Evolutionary conservation across 2,329 filamentous ascomycete genomes (phyloP).

Genomic region (Fusarium sp.): DNA sequence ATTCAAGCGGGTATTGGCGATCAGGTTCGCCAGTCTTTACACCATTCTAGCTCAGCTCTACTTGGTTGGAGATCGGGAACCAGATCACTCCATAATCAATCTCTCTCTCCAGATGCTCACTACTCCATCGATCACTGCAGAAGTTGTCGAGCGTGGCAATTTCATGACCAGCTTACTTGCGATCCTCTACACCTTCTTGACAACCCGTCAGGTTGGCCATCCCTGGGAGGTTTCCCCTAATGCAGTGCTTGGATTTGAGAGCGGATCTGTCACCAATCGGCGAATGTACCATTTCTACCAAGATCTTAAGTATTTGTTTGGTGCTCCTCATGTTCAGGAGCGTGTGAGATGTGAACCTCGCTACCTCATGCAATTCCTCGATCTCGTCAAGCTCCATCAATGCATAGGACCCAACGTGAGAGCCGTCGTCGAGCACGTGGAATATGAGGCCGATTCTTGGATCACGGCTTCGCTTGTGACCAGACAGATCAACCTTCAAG

Average conservation of each 20-base stretch:
- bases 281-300: constrained; percentile 98
- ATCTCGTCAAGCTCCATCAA: constrained; percentile 95
- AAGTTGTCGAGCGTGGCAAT: constrained; percentile 94
- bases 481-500: constrained; percentile 92
- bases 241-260: constrained; percentile 91
- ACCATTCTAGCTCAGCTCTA: constrained; percentile 94
- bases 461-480: constrained; percentile 96
- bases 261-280: constrained; percentile 92
- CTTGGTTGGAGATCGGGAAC: constrained; percentile 93
- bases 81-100: constrained; percentile 98
- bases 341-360: constrained; percentile 83
- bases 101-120: constrained; percentile 96
- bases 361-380: constrained; percentile 93
- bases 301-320: constrained; percentile 90
- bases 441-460: constrained; percentile 98
- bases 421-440: constrained; percentile 93
- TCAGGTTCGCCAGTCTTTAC: constrained; percentile 95
- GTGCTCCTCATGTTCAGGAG: constrained; percentile 87
- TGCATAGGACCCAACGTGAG: constrained; percentile 94
- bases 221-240: constrained; percentile 88
- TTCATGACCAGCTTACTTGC: constrained; percentile 96
- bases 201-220: constrained; percentile 93
- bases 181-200: constrained; percentile 97
- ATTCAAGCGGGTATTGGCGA: constrained; percentile 92
- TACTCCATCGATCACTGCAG: constrained; percentile 94